These are phyloP conservation scores for Neurospora sublineolata DNA, from an alignment of 495 filamentous ascomycete genomes.

Conservation along the genomic window DNA sequence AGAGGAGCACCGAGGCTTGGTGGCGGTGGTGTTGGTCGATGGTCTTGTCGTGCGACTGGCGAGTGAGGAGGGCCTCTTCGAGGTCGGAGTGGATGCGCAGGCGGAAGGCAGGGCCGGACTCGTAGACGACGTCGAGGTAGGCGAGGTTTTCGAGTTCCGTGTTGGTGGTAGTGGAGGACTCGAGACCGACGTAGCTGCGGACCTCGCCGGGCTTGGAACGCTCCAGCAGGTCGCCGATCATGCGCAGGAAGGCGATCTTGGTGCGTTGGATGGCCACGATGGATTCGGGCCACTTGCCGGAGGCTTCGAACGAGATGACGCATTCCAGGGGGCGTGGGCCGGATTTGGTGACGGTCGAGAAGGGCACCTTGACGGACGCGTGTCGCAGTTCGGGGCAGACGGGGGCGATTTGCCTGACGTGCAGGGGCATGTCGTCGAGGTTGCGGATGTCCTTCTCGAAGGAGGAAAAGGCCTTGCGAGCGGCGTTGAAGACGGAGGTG, in stretches of 20 bases:
- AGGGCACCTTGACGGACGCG: conserved; percentile 47
- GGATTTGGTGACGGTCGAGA: conserved; percentile 26
- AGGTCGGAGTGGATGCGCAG: conserved; percentile 70
- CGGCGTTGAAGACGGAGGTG: conserved; percentile 40
- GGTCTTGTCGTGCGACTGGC: conserved; percentile 60
- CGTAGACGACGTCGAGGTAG: conserved; percentile 73
- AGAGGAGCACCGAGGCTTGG: conserved; percentile 54
- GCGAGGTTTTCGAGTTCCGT: conserved; percentile 58
- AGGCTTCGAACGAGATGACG: conserved; percentile 84
- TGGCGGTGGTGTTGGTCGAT: conserved; percentile 50
- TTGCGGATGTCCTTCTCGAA: conserved; percentile 62
- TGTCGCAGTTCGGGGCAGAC: conserved; percentile 63
- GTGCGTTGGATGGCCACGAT: conserved; percentile 81
- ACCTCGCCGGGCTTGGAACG: conserved; percentile 35
- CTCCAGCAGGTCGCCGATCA: conserved; percentile 61
- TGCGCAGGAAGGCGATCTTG: conserved; percentile 83
- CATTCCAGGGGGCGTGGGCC: conserved; percentile 42
- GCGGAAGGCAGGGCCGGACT: conserved; percentile 54
- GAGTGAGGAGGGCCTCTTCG: conserved; percentile 70
- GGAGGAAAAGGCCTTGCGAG: conserved; percentile 47
- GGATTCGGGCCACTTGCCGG: conserved; percentile 86
- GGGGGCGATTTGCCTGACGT: conserved; percentile 63
- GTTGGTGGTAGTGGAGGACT: conserved; percentile 52
- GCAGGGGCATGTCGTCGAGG: conserved; percentile 70
- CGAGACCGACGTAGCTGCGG: conserved; percentile 60